Conservation (phyloP, 2,329 filamentous ascomycete species). For the Penicillium sumatraense region DNA sequence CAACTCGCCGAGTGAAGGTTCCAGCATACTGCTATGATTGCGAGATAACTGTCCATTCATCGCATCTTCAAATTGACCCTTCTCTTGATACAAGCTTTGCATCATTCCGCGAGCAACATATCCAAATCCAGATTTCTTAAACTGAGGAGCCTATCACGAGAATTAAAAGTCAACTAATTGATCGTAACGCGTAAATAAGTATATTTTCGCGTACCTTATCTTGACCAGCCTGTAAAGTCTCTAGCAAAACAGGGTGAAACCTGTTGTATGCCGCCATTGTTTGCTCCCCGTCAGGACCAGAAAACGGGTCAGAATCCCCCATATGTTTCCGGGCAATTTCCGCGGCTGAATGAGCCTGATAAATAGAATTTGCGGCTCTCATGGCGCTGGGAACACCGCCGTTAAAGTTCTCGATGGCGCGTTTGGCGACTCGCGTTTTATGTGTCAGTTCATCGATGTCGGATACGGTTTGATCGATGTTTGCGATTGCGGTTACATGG, state of each 20-base stretch:
- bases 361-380: background rate
- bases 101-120: slow-evolving; percentile 3
- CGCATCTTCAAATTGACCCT: background rate
- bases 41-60: slow-evolving; percentile 3
- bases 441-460: background rate
- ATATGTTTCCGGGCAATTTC: background rate
- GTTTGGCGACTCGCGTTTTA: background rate
- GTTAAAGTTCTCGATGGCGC: background rate
- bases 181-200: background rate
- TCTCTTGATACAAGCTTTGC: slow-evolving; percentile 3
- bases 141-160: background rate
- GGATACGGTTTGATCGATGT: slow-evolving; percentile 2
- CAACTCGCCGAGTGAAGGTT: background rate
- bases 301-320: slow-evolving; percentile 1
- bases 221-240: background rate
- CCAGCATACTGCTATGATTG: background rate
- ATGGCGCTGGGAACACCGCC: background rate
- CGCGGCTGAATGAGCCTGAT: background rate
- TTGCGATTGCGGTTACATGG: background rate
- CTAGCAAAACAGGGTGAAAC: background rate
- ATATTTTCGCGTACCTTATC: background rate
- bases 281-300: background rate
- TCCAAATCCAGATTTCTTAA: background rate
- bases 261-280: slow-evolving; percentile 5
- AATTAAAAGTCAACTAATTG: background rate